Percentiles rank a stretch among this genome's conserved stretches.
These are phyloP conservation scores for Hortaea werneckii DNA, from an alignment of 2,329 filamentous ascomycete species.

Conservation along the genomic window DNA sequence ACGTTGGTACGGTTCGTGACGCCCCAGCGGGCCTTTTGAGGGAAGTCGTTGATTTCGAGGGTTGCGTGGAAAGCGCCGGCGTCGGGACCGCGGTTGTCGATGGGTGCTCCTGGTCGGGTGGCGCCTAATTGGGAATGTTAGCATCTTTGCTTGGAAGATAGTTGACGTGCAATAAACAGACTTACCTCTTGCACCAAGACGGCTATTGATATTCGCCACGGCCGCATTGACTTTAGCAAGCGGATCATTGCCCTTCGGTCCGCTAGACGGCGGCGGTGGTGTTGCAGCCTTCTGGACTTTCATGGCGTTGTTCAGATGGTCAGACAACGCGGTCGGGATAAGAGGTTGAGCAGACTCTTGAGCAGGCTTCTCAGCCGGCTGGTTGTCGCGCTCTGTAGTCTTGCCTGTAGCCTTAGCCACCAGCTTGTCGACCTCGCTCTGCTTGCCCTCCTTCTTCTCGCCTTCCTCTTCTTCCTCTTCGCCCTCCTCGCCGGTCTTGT, in stretches of 20 bases:
- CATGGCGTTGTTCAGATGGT: slow-evolving; percentile 57
- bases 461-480: slow-evolving; percentile 69
- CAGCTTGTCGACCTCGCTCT: slow-evolving; percentile 41
- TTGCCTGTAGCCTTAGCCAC: slow-evolving; percentile 53
- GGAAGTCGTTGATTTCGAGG: slow-evolving; percentile 98
- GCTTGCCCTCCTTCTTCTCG: slow-evolving; percentile 32
- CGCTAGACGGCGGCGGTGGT: slow-evolving; percentile 28
- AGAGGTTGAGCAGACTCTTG: slow-evolving; percentile 2
- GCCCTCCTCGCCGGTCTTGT: slow-evolving; percentile 75
- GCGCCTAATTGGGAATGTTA: slow-evolving; percentile 33
- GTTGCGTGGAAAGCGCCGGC: slow-evolving; percentile 95
- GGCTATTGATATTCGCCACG: slow-evolving; percentile 80
- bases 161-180: background rate
- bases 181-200: slow-evolving; percentile 70
- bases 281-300: slow-evolving; percentile 62
- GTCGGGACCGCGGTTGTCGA: slow-evolving; percentile 97
- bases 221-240: slow-evolving; percentile 61
- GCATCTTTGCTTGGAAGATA: background rate
- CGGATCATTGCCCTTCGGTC: slow-evolving; percentile 14
- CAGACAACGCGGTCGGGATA: slow-evolving; percentile 15
- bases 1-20: slow-evolving; percentile 98
- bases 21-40: slow-evolving; percentile 95
- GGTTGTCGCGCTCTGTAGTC: slow-evolving; percentile 17
- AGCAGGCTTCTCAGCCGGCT: slow-evolving; percentile 6
- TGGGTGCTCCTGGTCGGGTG: slow-evolving; percentile 82